Evolutionary conservation across 1,284 basidiomycete genomes (phyloP), one percentile per base, ranked within the genome.

Genomic region (Boletus semigastroideus): DNA sequence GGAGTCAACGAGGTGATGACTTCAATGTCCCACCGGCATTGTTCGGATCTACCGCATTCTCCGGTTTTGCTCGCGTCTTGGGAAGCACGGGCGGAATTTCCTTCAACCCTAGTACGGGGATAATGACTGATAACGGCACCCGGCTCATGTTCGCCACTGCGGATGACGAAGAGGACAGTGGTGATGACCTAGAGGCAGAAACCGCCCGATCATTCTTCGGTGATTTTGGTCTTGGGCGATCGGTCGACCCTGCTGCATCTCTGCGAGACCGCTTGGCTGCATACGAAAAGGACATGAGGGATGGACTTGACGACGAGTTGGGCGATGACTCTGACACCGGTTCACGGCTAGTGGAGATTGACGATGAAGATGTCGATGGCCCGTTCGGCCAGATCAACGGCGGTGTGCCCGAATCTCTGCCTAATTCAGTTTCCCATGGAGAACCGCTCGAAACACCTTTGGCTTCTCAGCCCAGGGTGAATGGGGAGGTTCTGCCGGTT

Each of bases 231-330:
- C 68, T 72, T 53, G 67, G 68, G 44, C 70, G 59, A 34, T 70
- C 74, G 49, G 63, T 72, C 7, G 79, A 83, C 65, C 74, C 79
- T 44, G 78, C 80, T 46, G 76, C 76, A 58, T 78, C 74, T 48
- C 71, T 89, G 49, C 80, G 79, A 63, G 78, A 79, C 27, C 80
- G 80, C 60, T 64, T 88, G 54, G 82, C 81, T 16, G 80, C 85
- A 51, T 80, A 83, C 49, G 82, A 86, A 61, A 74, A 73, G 54
- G 78, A 74, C 48, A 61, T 74, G 52, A 63, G 46, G 43, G 68
- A 69, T 45, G 62, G 62, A 3, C 60, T 63, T 30, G 58, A 59
- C 28, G 68, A 70, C 27, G 70, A 59, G 16, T 59, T 66, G 22
- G 69, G 68, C 31, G 47, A 12, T 48, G 59, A 54, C 31, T 52